These are phyloP conservation scores for Phalaenopsis equestris DNA, from an alignment of 106 monocot species.

Conservation along the genomic window DNA sequence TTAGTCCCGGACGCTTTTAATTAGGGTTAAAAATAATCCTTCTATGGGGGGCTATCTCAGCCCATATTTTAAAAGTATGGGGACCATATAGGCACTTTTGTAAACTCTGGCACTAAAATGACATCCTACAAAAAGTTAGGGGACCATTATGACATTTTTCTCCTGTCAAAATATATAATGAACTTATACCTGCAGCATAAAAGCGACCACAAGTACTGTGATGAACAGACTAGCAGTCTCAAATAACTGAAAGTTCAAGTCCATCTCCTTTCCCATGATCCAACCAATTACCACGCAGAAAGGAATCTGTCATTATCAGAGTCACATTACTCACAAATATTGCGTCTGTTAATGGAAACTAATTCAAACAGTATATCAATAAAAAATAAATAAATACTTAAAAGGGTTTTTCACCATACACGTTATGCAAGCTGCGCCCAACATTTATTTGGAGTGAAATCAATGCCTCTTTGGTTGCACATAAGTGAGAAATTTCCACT, in stretches of 20 bases:
- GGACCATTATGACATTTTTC: no score
- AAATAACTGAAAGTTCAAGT: conserved; percentile 91
- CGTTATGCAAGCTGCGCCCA: not conserved
- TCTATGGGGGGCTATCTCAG: no score
- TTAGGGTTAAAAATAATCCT: no score
- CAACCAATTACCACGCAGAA: conserved; percentile 93
- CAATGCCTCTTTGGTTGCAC: no score
- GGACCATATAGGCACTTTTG: no score
- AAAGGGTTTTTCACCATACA: not conserved
- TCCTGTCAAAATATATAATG: not conserved
- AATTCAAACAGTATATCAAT: not conserved
- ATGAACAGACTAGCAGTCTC: conserved; percentile 85
- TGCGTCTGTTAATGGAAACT: not conserved
- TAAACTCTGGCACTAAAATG: no score
- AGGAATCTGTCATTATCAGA: conserved; percentile 57
- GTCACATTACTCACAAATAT: not conserved
- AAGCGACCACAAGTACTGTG: conserved; percentile 84
- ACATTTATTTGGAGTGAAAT: not conserved
- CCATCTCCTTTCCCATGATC: conserved; percentile 79
- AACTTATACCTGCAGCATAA: conserved; percentile 73
- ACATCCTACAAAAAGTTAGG: no score
- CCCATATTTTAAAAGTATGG: no score
- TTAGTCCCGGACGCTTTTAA: no score
- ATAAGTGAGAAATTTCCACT: no score
- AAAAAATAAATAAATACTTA: not conserved